These are phyloP conservation scores for Xerocomellus chrysenteron DNA, from an alignment of 768 basidiomycete species.

Conservation along the genomic window DNA sequence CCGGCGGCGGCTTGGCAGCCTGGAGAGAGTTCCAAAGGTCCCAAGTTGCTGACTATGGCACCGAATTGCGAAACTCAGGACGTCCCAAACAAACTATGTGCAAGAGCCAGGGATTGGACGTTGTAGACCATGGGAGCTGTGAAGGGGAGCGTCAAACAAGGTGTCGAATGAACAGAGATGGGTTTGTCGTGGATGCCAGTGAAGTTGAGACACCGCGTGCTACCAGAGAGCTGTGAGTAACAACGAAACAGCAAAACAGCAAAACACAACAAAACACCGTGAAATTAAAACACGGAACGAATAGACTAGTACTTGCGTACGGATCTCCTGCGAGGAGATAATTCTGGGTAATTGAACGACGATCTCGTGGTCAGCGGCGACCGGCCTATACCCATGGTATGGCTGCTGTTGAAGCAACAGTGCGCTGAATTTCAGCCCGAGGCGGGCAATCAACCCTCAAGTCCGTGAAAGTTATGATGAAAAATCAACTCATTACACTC, in stretches of 20 bases:
- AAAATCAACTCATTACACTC: too few species aligned
- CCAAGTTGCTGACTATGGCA: neutral
- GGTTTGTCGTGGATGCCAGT: too few species aligned
- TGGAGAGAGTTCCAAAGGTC: too few species aligned
- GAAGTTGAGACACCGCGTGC: too few species aligned
- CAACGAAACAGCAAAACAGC: neutral
- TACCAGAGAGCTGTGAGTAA: neutral
- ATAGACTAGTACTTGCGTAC: neutral
- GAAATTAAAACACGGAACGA: neutral
- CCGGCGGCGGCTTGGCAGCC: too few species aligned
- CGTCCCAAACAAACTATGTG: neutral
- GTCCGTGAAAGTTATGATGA: too few species aligned
- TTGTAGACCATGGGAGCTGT: too few species aligned
- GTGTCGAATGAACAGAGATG: neutral
- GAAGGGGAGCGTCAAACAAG: neutral
- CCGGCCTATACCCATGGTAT: neutral
- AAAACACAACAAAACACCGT: neutral
- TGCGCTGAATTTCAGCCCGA: slow-evolving; percentile 4
- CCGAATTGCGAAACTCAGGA: neutral
- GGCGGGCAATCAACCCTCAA: slow-evolving; percentile 1
- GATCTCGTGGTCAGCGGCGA: slow-evolving; percentile 7
- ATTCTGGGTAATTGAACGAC: neutral
- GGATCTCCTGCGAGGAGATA: neutral
- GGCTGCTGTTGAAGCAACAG: slow-evolving; percentile 2
- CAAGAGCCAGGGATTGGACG: neutral